phyloP scores from a whole-genome alignment of 2,329 filamentous ascomycete species.

The Hymenoscyphus infarciens region DNA sequence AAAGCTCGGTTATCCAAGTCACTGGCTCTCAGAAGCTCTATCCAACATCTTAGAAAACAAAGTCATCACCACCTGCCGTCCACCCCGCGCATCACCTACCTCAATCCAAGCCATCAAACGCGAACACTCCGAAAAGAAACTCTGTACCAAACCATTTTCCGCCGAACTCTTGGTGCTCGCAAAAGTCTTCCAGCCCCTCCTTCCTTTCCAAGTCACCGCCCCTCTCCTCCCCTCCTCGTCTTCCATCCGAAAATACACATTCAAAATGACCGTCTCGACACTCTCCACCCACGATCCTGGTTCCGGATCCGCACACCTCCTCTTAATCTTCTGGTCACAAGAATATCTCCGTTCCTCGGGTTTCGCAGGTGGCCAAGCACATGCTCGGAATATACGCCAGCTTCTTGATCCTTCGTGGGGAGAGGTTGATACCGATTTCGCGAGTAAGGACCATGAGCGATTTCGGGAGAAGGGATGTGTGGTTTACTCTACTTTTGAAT shows the following conservation, averaged over 20 bases:
- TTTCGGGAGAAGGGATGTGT: constrained; percentile 12
- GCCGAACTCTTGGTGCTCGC: constrained; percentile 14
- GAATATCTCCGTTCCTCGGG: neutral
- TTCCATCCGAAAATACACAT: constrained; percentile 6
- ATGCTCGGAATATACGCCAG: neutral
- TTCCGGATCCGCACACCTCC: neutral
- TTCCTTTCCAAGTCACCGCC: constrained; percentile 11
- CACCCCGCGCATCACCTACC: constrained; percentile 9
- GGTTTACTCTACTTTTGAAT: constrained; percentile 8
- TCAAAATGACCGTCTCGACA: neutral
- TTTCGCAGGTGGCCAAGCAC: neutral
- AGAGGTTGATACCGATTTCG: constrained; percentile 4
- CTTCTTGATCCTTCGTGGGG: constrained; percentile 7
- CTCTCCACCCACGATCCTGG: neutral
- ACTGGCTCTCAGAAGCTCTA: constrained; percentile 21
- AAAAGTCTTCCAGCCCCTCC: constrained; percentile 15
- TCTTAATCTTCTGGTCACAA: neutral
- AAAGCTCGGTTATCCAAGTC: constrained; percentile 19
- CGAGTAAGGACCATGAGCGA: neutral
- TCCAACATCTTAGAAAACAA: constrained; percentile 17
- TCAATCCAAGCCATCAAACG: constrained; percentile 2
- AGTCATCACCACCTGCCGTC: constrained; percentile 14
- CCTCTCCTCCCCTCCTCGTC: neutral
- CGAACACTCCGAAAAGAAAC: constrained; percentile 1
- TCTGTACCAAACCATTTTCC: constrained; percentile 16